These are phyloP conservation scores for Protomyces inundatus DNA, from an alignment of 1,139 yeast genomes.

Conservation along the genomic window DNA sequence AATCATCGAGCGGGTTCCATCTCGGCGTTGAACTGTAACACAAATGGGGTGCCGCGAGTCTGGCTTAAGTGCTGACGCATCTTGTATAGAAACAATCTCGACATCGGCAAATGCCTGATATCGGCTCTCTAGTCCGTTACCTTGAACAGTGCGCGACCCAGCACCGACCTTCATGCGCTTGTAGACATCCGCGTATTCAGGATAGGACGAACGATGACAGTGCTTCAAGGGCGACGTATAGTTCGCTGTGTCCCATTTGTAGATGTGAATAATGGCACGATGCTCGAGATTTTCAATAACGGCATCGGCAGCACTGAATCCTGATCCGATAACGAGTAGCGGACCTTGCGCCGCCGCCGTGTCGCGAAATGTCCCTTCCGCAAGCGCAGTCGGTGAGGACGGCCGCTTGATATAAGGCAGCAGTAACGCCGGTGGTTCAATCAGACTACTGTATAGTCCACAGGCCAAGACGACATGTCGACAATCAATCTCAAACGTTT, in stretches of 20 bases:
- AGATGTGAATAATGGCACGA: constrained; percentile 35
- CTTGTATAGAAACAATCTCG: constrained; percentile 29
- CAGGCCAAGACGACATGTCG: constrained; percentile 37
- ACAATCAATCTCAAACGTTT: constrained; percentile 25
- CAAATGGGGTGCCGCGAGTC: not conserved
- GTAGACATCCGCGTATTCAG: constrained; percentile 38
- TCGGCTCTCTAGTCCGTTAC: constrained; percentile 3
- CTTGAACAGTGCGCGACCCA: not conserved
- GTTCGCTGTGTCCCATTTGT: constrained; percentile 35
- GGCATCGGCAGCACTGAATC: constrained; percentile 41
- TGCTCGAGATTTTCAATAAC: constrained; percentile 29
- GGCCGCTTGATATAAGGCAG: constrained; percentile 7
- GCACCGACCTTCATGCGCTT: constrained; percentile 34
- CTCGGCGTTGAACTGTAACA: constrained; percentile 3
- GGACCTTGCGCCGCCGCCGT: constrained; percentile 14
- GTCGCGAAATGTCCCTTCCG: not conserved
- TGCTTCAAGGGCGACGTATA: constrained; percentile 36
- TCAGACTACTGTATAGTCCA: constrained; percentile 36
- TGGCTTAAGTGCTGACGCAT: not conserved
- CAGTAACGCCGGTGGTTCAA: constrained; percentile 31
- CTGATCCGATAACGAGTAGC: constrained; percentile 39
- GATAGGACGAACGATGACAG: constrained; percentile 38
- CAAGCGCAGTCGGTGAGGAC: not conserved
- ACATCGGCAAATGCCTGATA: constrained; percentile 39
- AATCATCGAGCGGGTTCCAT: constrained; percentile 1